Conservation (phyloP, 108 stramenopile species). For the Parmales sp. region DNA sequence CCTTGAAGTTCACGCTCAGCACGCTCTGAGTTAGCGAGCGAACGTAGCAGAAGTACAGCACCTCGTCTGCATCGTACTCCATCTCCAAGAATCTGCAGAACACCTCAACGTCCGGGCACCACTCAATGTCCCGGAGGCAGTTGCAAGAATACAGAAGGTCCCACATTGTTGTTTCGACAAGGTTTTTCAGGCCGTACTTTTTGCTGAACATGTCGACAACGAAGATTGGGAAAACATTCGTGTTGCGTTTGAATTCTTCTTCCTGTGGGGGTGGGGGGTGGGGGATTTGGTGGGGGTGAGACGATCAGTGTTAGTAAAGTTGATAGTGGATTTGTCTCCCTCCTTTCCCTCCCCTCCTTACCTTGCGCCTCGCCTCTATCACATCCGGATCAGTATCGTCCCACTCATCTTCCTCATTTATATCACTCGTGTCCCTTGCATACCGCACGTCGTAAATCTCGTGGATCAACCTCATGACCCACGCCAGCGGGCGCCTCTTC, state of each 20-base stretch:
- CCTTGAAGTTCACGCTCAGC: conserved; percentile 11
- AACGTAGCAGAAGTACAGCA: conserved; percentile 37
- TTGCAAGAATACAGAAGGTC: conserved; percentile 31
- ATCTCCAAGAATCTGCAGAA: conserved; percentile 42
- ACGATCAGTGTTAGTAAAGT: neutral
- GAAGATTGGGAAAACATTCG: conserved; percentile 11
- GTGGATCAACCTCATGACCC: conserved; percentile 15
- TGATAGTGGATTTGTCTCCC: neutral
- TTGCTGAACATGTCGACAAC: conserved; percentile 11
- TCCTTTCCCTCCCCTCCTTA: neutral
- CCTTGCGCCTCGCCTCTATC: neutral
- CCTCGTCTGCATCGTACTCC: conserved; percentile 39
- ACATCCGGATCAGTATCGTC: neutral
- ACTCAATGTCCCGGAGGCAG: conserved; percentile 12
- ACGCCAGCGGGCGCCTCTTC: conserved; percentile 14
- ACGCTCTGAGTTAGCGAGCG: conserved; percentile 20
- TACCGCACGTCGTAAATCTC: conserved; percentile 19
- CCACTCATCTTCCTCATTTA: neutral
- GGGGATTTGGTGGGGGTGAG: neutral
- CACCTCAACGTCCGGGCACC: conserved; percentile 18
- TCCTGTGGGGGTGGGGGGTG: neutral
- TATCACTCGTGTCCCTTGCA: neutral
- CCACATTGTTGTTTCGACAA: conserved; percentile 29
- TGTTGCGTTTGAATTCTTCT: neutral
- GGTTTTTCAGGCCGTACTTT: conserved; percentile 10